Evolutionary conservation across 2,329 filamentous ascomycete genomes (phyloP), one percentile per base, ranked within the genome.

Genomic region (Trichoderma brevicompactum): DNA sequence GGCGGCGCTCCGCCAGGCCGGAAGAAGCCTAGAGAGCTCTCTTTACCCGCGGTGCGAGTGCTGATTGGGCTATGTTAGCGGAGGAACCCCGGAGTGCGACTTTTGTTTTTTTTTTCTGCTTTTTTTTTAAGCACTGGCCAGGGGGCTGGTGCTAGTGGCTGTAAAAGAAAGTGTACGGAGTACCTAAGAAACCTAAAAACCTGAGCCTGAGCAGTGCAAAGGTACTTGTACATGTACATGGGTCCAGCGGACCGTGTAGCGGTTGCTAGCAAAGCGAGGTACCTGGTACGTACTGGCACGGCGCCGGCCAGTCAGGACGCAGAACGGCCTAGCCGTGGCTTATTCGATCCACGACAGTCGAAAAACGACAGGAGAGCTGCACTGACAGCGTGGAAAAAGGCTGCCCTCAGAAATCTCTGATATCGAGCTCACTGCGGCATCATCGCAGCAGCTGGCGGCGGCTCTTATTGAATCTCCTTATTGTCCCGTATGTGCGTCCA

Each of bases 321-420:
- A 53, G 50, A 50, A 50, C 44, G 64, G 61, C 61, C 61, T 48
- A 46, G 60, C 54, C 54, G 48, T 74, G 75, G 75, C 75, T 76
- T 77, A 76, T 77, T 77, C 75, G 74, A 74, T 76, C 75, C 75
- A 77, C 75, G 75, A 77, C 75, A 77, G 72, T 76, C 69, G 72
- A 76, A 77, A 77, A 76, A 71, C 74, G 70, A 76, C 73, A 74
- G 73, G 73, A 75, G 75, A 74, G 66, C 58, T 49, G 53, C 65
- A 56, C 65, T 66, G 58, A 64, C 66, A 65, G 58, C 54, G 59
- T 67, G 63, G 64, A 67, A 64, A 66, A 50, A 63, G 54, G 54
- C 58, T 19, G 64, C 64, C 50, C 36, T 41, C 53, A 46, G 61
- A 69, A 68, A 66, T 68, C 67, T 72, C 67, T 71, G 70, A 69